phyloP scores from a whole-genome alignment of 306 rosid genomes.

The Erythrophleum fordii region DNA sequence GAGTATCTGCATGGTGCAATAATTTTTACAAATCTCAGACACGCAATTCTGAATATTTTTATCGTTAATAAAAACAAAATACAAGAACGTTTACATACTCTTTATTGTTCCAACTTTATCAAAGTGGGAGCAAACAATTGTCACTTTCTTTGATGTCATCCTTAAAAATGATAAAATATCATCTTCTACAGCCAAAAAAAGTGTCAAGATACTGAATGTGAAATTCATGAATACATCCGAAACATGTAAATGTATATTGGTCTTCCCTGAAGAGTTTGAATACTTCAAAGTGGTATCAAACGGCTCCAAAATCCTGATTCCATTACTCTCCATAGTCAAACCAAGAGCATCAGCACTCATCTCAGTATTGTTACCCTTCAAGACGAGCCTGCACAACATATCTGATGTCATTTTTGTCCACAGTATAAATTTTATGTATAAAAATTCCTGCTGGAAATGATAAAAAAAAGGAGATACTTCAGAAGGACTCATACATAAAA shows the following conservation, averaged over 20 bases:
- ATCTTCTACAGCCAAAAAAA: conserved; percentile 93
- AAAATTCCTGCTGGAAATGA: neutral
- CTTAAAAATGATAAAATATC: conserved; percentile 87
- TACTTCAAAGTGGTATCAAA: conserved; percentile 83
- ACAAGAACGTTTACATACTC: conserved; percentile 48
- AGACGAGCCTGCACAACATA: conserved; percentile 65
- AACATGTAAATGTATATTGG: conserved; percentile 75
- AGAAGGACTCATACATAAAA: neutral
- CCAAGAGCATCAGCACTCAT: conserved; percentile 84
- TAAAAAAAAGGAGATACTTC: neutral
- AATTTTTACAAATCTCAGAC: conserved; percentile 25
- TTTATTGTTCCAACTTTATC: conserved; percentile 87
- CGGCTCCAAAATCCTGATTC: conserved; percentile 94
- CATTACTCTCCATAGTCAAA: conserved; percentile 94
- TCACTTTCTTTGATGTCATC: conserved; percentile 85
- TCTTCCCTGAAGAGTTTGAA: conserved; percentile 89
- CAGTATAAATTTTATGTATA: neutral
- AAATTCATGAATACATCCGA: conserved; percentile 94
- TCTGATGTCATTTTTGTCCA: conserved; percentile 29
- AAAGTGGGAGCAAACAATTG: conserved; percentile 87
- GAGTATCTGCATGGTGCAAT: conserved; percentile 62
- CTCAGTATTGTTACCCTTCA: conserved; percentile 81
- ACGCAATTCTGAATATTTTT: conserved; percentile 24
- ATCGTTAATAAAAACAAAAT: conserved; percentile 10
- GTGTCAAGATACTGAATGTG: conserved; percentile 91